Evolutionary conservation across 495 filamentous ascomycete genomes (phyloP), one percentile per base, ranked within the genome.

Genomic region (Acidomyces sp.): DNA sequence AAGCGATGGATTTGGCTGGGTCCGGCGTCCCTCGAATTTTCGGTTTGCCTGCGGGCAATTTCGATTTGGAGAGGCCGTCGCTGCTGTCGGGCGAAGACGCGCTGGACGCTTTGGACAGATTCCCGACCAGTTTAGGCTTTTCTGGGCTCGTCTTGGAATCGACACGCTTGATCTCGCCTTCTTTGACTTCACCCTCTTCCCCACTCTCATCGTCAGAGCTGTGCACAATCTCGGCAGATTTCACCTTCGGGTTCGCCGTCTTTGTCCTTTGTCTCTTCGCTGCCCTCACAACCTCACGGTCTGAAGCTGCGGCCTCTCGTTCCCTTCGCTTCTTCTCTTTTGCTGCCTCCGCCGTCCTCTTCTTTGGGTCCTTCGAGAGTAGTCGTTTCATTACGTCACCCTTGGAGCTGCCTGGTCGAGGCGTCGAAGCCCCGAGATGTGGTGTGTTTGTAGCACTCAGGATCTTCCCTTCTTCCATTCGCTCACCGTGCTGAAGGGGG

Each of bases 161-260:
- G 20, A 45, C 27, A 3, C 42, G 26, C 21, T n/a, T 34, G 17
- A 39, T 15, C 15, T 15, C 34, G 6, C 28, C 5, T 1, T 49
- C 40, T 15, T 45, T 49, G 19, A 42, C 34, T 15, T 41, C 46
- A 24, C 25, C 51, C 17, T 47, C 38, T 28, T 51, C 51, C n/a
- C 38, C 43, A 63, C 75, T 72, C 10, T 82, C 79, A 13, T 82
- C 81, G 49, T 83, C 79, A 0, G 84, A 88, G 45, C 83, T 76
- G 32, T 75, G 63, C 12, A 92, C 72, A 43, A 78, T 79, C 60
- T 88, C 81, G 4, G 75, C 70, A 1, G 84, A 92, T 42, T 80
- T 78, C 52, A 71, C 63, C 45, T 74, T 74, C 51, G 71, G 16
- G 12, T 34, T 17, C 10, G n/a, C 32, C 18, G 1, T 20, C 9